Conservation (phyloP, 2,329 filamentous ascomycete genomes). For the Dichotomopilus funicola region DNA sequence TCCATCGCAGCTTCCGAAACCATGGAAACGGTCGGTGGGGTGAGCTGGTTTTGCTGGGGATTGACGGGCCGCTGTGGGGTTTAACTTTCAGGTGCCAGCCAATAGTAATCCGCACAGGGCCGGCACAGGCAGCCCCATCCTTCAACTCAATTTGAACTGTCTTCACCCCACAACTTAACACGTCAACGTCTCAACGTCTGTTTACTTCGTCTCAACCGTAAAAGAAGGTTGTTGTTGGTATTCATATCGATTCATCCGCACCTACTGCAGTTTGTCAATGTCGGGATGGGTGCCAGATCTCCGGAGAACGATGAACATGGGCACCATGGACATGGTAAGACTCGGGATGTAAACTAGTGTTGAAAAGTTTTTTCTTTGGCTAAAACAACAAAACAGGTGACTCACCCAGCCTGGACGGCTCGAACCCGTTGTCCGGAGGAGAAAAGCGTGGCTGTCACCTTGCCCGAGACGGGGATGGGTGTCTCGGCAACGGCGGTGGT, state of each 20-base stretch:
- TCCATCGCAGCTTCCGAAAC: too few relatives aligned
- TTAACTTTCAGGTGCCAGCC: too few relatives aligned
- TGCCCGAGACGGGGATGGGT: conserved; percentile 6
- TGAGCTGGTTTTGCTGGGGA: too few relatives aligned
- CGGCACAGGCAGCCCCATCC: too few relatives aligned
- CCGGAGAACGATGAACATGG: conserved; percentile 3
- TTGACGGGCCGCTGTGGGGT: too few relatives aligned
- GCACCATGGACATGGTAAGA: conserved; percentile 8
- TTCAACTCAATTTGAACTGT: too few relatives aligned
- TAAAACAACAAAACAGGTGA: not conserved
- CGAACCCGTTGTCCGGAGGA: not conserved
- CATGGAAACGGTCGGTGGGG: too few relatives aligned
- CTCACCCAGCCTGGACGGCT: not conserved
- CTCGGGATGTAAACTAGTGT: not conserved
- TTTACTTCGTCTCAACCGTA: not conserved
- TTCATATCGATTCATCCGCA: too few relatives aligned
- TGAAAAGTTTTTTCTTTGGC: too few relatives aligned
- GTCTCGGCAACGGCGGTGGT: not conserved
- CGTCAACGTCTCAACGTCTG: not conserved
- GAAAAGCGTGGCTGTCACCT: conserved; percentile 2
- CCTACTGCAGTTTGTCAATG: not conserved
- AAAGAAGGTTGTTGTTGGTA: too few relatives aligned
- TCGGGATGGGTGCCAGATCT: conserved; percentile 8
- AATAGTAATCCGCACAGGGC: too few relatives aligned
- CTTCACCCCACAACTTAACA: not conserved